Conservation (phyloP, 2,329 filamentous ascomycete genomes). For the Dactylellina drechsleri region DNA sequence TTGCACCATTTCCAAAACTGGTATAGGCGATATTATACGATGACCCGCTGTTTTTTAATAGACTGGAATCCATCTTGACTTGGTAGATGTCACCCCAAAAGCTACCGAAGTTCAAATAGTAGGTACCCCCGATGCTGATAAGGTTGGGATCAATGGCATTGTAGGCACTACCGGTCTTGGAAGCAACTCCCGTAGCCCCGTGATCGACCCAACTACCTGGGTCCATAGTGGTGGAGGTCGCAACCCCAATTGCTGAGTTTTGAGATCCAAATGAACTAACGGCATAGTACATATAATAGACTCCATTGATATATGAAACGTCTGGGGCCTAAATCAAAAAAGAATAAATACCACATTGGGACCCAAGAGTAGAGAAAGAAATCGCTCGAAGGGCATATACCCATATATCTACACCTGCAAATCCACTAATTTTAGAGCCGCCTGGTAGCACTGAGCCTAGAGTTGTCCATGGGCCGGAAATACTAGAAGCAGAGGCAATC, state of each 20-base stretch:
- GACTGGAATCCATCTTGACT: slow-evolving; percentile 64
- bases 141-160: slow-evolving; percentile 72
- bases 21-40: slow-evolving; percentile 68
- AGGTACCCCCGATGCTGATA: slow-evolving; percentile 62
- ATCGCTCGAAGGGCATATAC: slow-evolving; percentile 57
- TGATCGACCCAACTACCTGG: slow-evolving; percentile 71
- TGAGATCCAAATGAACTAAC: slow-evolving; percentile 73
- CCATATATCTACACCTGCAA: slow-evolving; percentile 63
- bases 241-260: slow-evolving; percentile 70
- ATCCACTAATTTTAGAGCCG: slow-evolving; percentile 62
- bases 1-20: slow-evolving; percentile 65
- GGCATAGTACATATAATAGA: slow-evolving; percentile 74
- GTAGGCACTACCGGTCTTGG: slow-evolving; percentile 64
- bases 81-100: slow-evolving; percentile 76
- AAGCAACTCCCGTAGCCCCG: slow-evolving; percentile 67
- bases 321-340: slow-evolving; percentile 70
- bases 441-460: slow-evolving; percentile 62
- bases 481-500: slow-evolving; percentile 61
- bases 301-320: slow-evolving; percentile 67
- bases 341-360: background rate
- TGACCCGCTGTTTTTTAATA: slow-evolving; percentile 59
- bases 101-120: slow-evolving; percentile 72
- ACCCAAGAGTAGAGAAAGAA: background rate
- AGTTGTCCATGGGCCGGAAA: slow-evolving; percentile 64
- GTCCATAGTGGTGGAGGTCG: slow-evolving; percentile 64